Evolutionary conservation across 257 asterid genomes (phyloP).

Genomic region (Rubia yunnanensis): DNA sequence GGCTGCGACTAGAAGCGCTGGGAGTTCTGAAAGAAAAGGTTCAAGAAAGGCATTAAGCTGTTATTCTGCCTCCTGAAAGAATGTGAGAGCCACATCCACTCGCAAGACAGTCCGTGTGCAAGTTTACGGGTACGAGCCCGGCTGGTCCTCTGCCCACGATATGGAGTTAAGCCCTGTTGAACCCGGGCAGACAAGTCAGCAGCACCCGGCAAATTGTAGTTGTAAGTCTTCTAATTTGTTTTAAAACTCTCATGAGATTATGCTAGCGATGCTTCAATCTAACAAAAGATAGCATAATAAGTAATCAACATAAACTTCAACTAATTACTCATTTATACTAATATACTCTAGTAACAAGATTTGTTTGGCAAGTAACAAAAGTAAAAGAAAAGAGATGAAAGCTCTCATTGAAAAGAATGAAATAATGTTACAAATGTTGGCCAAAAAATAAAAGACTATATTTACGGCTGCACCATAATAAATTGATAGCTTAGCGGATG

Average conservation of each 20-base stretch:
- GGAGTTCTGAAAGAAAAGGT: constrained; percentile 95
- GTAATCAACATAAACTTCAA: no score
- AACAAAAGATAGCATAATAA: no score
- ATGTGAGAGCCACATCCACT: constrained; percentile 81
- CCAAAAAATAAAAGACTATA: no score
- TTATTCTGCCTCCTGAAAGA: constrained; percentile 90
- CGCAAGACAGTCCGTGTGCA: constrained; percentile 84
- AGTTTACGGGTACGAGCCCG: constrained; percentile 77
- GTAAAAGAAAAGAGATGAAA: no score
- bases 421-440: no score
- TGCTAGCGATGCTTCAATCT: not conserved
- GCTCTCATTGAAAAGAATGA: no score
- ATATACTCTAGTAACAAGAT: no score
- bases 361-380: no score
- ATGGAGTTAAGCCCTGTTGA: constrained; percentile 51
- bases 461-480: no score
- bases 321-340: no score
- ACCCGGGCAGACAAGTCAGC: constrained; percentile 28
- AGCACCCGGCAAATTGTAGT: constrained; percentile 24
- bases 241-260: constrained; percentile 6
- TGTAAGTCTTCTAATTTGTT: constrained; percentile 23
- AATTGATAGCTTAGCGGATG: no score
- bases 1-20: constrained; percentile 91
- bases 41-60: constrained; percentile 91
- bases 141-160: constrained; percentile 88